Conservation (phyloP, 2,329 filamentous ascomycete species). For the Didymellaceae sp. region DNA sequence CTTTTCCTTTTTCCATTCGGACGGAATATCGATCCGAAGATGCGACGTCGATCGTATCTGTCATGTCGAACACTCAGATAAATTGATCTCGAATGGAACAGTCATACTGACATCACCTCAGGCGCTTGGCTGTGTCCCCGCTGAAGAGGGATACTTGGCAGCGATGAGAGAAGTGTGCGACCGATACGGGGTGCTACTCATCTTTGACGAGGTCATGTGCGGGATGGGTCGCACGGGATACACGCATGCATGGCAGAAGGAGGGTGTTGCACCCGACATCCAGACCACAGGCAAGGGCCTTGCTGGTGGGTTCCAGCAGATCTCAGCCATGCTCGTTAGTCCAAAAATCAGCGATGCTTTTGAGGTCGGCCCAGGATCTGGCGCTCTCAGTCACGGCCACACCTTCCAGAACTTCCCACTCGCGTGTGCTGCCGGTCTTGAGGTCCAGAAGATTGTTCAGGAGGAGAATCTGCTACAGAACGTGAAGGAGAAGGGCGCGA, state of each 20-base stretch:
- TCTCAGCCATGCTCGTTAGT: constrained; percentile 66
- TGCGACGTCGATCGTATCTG: not conserved
- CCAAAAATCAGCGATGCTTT: constrained; percentile 59
- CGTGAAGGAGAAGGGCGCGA: constrained; percentile 60
- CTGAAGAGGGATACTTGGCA: constrained; percentile 71
- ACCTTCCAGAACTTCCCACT: constrained; percentile 69
- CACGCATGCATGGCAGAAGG: constrained; percentile 68
- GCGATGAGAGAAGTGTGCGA: constrained; percentile 73
- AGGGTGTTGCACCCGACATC: constrained; percentile 67
- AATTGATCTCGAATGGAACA: too few species aligned
- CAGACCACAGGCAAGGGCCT: constrained; percentile 72
- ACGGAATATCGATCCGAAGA: not conserved
- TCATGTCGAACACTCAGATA: too few species aligned
- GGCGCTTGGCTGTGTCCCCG: constrained; percentile 72
- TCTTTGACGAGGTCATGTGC: constrained; percentile 81
- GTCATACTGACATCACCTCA: constrained; percentile 33
- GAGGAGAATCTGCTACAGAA: constrained; percentile 66
- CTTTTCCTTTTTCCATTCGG: not conserved
- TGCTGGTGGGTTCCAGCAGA: constrained; percentile 67
- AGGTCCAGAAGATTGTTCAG: constrained; percentile 66
- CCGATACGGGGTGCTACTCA: constrained; percentile 74
- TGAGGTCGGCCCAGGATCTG: constrained; percentile 46
- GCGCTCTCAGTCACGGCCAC: constrained; percentile 64
- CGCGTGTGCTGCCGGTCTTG: constrained; percentile 66
- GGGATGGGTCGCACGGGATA: constrained; percentile 66